Evolutionary conservation across 2,329 filamentous ascomycete species (phyloP).

Genomic region (Trichophyton verrucosum): DNA sequence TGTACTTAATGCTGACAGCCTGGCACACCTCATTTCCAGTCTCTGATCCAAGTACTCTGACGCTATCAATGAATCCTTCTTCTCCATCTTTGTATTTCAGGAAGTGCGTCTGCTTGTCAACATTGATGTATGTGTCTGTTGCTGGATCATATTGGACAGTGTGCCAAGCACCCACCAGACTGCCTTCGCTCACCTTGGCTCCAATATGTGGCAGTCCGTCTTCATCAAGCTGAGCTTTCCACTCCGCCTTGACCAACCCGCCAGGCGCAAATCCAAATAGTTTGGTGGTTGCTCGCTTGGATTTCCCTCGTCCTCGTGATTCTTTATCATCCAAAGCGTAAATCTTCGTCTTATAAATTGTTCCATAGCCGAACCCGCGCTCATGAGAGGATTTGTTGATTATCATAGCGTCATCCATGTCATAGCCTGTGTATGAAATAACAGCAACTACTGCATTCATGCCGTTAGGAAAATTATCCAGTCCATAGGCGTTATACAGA

Average conservation of each 20-base stretch:
- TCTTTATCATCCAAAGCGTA: slow-evolving; percentile 70
- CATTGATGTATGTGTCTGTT: slow-evolving; percentile 66
- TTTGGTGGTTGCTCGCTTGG: slow-evolving; percentile 58
- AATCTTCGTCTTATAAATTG: slow-evolving; percentile 96
- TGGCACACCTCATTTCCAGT: slow-evolving; percentile 72
- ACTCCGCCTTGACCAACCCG: slow-evolving; percentile 56
- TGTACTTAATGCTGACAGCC: slow-evolving; percentile 82
- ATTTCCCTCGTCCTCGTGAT: slow-evolving; percentile 50
- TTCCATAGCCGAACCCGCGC: slow-evolving; percentile 87
- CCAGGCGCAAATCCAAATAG: slow-evolving; percentile 85
- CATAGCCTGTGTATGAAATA: slow-evolving; percentile 96
- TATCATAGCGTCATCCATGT: slow-evolving; percentile 99
- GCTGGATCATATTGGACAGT: slow-evolving; percentile 62
- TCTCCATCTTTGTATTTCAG: slow-evolving; percentile 93
- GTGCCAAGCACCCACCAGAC: slow-evolving; percentile 80
- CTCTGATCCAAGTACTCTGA: slow-evolving; percentile 79
- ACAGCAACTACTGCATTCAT: slow-evolving; percentile 93
- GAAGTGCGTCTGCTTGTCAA: slow-evolving; percentile 73
- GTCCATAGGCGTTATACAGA: slow-evolving; percentile 87
- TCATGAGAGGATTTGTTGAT: slow-evolving; percentile 96
- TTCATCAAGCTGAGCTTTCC: slow-evolving; percentile 63
- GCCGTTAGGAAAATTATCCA: slow-evolving; percentile 97
- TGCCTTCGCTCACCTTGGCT: slow-evolving; percentile 62
- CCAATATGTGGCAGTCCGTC: slow-evolving; percentile 81
- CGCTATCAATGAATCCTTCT: slow-evolving; percentile 78